A percentile compares a stretch with the other conserved stretches of the same genome.
Conservation (phyloP, 2,329 filamentous ascomycete genomes). For the Neopestalotiopsis clavispora region DNA sequence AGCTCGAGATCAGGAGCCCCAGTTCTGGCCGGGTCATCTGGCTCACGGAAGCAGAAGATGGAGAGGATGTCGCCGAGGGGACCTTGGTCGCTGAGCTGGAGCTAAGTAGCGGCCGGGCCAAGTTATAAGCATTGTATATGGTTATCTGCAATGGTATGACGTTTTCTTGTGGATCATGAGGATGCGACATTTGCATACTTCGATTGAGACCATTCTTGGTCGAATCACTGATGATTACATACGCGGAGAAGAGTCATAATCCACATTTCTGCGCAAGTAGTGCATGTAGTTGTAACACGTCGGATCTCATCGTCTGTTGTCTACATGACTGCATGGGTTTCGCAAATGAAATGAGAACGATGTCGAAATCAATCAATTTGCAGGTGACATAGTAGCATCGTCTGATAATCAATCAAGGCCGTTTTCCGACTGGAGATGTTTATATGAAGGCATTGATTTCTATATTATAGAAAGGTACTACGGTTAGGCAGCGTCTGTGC, state of each 20-base stretch:
- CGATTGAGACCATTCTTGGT: too few species aligned
- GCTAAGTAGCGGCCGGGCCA: not conserved
- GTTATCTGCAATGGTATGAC: too few species aligned
- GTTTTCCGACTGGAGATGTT: not conserved
- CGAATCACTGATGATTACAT: too few species aligned
- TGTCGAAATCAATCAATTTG: too few species aligned
- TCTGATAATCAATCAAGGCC: not conserved
- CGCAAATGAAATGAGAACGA: too few species aligned
- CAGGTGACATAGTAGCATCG: not conserved
- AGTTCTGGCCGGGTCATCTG: conserved; percentile 53
- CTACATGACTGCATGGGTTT: too few species aligned
- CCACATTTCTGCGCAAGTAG: too few species aligned
- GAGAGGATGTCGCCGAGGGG: conserved; percentile 60
- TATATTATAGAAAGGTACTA: not conserved
- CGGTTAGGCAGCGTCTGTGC: not conserved
- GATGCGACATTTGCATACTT: too few species aligned
- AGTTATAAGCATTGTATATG: not conserved
- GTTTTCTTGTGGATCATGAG: too few species aligned
- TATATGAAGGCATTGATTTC: not conserved
- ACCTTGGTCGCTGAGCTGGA: conserved; percentile 42
- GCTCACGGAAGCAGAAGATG: conserved; percentile 57
- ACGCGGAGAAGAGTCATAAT: too few species aligned
- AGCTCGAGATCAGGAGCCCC: conserved; percentile 62
- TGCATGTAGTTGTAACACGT: too few species aligned
- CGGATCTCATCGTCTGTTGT: too few species aligned